Evolutionary conservation across 257 asterid genomes (phyloP).

Genomic region (Capsicum baccatum): DNA sequence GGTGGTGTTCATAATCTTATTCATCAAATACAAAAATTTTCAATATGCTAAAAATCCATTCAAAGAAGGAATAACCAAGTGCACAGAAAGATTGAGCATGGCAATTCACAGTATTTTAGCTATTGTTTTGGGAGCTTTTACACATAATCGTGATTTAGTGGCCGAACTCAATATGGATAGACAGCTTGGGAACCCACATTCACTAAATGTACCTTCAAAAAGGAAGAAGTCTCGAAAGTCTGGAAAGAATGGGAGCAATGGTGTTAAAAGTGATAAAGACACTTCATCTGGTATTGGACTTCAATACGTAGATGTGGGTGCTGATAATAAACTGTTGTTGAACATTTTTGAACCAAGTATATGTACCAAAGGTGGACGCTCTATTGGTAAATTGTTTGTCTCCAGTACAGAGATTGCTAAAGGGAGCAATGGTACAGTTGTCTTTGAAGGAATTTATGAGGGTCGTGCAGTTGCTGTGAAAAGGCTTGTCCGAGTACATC

Average conservation of each 20-base stretch:
- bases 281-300: conserved; percentile 44
- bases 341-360: conserved; percentile 54
- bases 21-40: conserved; percentile 22
- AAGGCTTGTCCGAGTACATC: conserved; percentile 86
- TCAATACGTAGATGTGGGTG: conserved; percentile 36
- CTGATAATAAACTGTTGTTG: conserved; percentile 51
- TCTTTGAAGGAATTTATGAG: conserved; percentile 86
- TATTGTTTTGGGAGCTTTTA: conserved; percentile 42
- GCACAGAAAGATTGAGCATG: conserved; percentile 20
- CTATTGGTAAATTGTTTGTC: conserved; percentile 77
- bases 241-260: conserved; percentile 56
- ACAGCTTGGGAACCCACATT: conserved; percentile 37
- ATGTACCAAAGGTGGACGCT: conserved; percentile 57
- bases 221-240: conserved; percentile 68
- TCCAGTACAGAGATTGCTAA: conserved; percentile 78
- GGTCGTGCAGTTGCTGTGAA: conserved; percentile 94
- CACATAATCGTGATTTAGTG: conserved; percentile 34
- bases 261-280: conserved; percentile 52
- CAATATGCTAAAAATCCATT: conserved; percentile 24
- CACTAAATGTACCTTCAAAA: conserved; percentile 47
- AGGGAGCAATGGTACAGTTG: conserved; percentile 94
- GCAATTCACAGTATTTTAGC: conserved; percentile 37
- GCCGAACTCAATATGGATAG: conserved; percentile 40
- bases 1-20: neutral
- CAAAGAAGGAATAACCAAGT: neutral